Evolutionary conservation across 2,329 filamentous ascomycete species (phyloP).

Genomic region (Chalaropsis thielavioides): DNA sequence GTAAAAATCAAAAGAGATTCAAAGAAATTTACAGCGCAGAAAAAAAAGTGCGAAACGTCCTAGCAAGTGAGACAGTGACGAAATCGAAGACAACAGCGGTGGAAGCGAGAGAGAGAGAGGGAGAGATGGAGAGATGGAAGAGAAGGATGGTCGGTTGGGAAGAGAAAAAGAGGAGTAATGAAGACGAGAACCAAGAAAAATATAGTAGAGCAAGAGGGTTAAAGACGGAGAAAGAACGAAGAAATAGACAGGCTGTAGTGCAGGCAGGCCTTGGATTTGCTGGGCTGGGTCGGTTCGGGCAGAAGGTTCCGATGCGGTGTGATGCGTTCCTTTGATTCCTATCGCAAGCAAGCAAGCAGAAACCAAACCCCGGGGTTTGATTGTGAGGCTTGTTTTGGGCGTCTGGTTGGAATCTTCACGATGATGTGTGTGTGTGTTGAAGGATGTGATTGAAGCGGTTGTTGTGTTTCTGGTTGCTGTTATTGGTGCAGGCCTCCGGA

Average conservation of each 20-base stretch:
- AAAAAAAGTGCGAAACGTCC: background rate
- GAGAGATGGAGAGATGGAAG: background rate
- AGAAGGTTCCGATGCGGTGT: conserved; percentile 1
- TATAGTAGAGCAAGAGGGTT: background rate
- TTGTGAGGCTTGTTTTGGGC: background rate
- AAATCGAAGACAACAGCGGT: background rate
- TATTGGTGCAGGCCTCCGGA: background rate
- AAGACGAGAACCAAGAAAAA: background rate
- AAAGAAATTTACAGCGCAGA: background rate
- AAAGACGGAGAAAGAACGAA: too few relatives aligned
- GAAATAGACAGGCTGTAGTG: background rate
- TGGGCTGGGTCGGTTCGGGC: background rate
- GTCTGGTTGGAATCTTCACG: background rate
- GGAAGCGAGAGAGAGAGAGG: background rate
- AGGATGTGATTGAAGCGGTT: background rate
- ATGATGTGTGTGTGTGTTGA: background rate
- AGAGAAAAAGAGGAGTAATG: background rate
- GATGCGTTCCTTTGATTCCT: conserved; percentile 5
- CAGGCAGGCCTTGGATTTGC: background rate
- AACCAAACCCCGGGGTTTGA: background rate
- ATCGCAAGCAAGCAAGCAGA: background rate
- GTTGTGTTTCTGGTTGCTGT: background rate
- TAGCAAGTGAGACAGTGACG: conserved; percentile 1
- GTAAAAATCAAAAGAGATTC: background rate
- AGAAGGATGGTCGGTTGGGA: background rate